Evolutionary conservation across 192 early-diverging fungal genomes (phyloP).

Genomic region (Coemansia sp.): DNA sequence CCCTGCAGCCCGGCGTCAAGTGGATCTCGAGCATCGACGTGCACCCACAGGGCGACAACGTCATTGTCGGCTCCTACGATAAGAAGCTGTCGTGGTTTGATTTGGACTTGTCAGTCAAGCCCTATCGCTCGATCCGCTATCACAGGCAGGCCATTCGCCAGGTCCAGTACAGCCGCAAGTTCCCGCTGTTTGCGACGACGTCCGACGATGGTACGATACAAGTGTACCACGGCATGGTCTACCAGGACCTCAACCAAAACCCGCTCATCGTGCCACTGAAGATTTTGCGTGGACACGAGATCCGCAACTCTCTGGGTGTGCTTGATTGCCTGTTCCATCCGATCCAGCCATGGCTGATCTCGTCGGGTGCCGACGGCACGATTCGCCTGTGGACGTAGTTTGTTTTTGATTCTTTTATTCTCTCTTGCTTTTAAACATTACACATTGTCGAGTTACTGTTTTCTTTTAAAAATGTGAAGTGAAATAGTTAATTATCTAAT

Average conservation of each 20-base stretch:
- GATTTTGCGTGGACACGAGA: slow-evolving; percentile 81
- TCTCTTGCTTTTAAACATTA: not conserved
- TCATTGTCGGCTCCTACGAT: slow-evolving; percentile 96
- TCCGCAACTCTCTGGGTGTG: slow-evolving; percentile 75
- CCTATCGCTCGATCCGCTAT: slow-evolving; percentile 91
- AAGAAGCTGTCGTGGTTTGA: slow-evolving; percentile 98
- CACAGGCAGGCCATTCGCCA: slow-evolving; percentile 89
- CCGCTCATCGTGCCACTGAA: slow-evolving; percentile 99
- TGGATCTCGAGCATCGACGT: slow-evolving; percentile 97
- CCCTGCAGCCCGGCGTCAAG: slow-evolving; percentile 82
- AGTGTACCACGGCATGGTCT: slow-evolving; percentile 99
- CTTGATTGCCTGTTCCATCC: slow-evolving; percentile 93
- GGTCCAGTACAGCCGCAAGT: slow-evolving; percentile 82
- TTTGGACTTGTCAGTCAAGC: slow-evolving; percentile 89
- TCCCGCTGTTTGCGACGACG: slow-evolving; percentile 92
- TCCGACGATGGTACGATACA: slow-evolving; percentile 94
- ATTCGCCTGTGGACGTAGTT: slow-evolving; percentile 84
- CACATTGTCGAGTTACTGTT: not conserved
- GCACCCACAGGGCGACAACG: slow-evolving; percentile 94
- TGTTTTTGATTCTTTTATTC: not conserved
- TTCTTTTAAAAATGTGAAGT: not conserved
- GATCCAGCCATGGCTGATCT: slow-evolving; percentile 95
- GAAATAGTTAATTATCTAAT: not conserved
- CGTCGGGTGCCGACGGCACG: slow-evolving; percentile 88
- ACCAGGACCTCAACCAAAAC: slow-evolving; percentile 93